Percentiles rank a stretch among this genome's conserved stretches.
Evolutionary conservation across 202 grass and related monocot genomes (phyloP).

Genomic region (Miscanthus sacchariflorus): DNA sequence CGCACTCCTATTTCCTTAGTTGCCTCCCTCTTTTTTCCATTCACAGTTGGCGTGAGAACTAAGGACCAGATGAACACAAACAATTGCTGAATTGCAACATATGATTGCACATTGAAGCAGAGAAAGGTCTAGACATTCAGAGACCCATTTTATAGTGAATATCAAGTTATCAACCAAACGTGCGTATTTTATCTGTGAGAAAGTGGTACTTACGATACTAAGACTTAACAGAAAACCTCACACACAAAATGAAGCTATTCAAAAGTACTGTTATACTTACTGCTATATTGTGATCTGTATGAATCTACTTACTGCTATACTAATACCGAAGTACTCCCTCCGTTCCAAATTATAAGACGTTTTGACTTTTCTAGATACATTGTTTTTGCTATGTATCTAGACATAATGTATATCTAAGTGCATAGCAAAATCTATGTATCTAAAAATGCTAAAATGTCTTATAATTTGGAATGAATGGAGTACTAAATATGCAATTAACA

Average conservation of each 20-base stretch:
- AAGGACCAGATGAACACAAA: neutral
- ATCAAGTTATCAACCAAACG: neutral
- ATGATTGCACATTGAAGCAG: neutral
- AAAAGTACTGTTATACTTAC: too few species aligned
- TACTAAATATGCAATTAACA: too few species aligned
- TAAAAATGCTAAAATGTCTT: too few species aligned
- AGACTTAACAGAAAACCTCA: neutral
- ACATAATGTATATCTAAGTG: too few species aligned
- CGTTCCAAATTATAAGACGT: too few species aligned
- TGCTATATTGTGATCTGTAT: too few species aligned
- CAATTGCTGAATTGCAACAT: neutral
- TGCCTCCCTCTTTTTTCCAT: neutral
- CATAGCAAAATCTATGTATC: too few species aligned
- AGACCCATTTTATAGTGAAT: neutral
- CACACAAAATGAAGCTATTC: neutral
- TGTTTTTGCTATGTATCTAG: too few species aligned
- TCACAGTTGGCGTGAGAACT: neutral
- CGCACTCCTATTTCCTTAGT: neutral
- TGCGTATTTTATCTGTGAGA: neutral
- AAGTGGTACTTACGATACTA: neutral
- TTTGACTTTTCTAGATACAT: too few species aligned
- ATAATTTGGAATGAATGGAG: too few species aligned
- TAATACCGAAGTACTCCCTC: too few species aligned
- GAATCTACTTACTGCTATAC: too few species aligned
- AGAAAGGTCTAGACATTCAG: neutral